These are phyloP conservation scores for Fusarium palustre DNA, from an alignment of 2,329 filamentous ascomycete species.

Conservation along the genomic window DNA sequence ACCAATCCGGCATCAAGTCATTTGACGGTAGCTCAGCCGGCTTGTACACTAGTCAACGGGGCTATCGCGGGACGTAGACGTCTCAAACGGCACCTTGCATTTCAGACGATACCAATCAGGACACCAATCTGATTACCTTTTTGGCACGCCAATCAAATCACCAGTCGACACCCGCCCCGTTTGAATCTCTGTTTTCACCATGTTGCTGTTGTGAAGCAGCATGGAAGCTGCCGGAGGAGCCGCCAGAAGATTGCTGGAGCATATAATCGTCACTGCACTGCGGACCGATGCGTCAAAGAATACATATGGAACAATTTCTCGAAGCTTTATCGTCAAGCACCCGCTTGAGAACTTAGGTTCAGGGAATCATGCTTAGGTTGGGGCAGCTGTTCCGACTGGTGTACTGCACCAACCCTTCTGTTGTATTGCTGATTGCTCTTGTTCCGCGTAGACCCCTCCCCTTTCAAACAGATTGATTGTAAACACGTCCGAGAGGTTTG, in stretches of 20 bases:
- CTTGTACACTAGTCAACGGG: conserved; percentile 43
- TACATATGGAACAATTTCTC: conserved; percentile 41
- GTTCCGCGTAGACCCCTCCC: conserved; percentile 26
- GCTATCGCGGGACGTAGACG: conserved; percentile 44
- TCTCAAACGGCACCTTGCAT: conserved; percentile 50
- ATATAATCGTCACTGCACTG: conserved; percentile 40
- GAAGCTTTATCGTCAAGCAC: conserved; percentile 37
- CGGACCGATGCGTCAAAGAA: conserved; percentile 33
- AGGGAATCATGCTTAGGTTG: conserved; percentile 24
- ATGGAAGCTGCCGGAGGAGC: conserved; percentile 37
- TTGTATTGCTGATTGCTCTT: conserved; percentile 43
- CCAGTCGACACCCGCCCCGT: conserved; percentile 30
- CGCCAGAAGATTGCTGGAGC: conserved; percentile 28
- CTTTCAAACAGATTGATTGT: conserved; percentile 30
- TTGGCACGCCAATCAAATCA: conserved; percentile 39
- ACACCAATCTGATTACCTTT: conserved; percentile 36
- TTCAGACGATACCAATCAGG: conserved; percentile 44
- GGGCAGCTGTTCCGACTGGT: conserved; percentile 30
- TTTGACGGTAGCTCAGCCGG: conserved; percentile 42
- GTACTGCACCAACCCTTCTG: conserved; percentile 32
- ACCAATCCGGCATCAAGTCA: conserved; percentile 43
- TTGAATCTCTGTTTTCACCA: conserved; percentile 36
- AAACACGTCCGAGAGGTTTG: conserved; percentile 20
- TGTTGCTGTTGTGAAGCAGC: conserved; percentile 34
- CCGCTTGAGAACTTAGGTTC: conserved; percentile 33